A percentile compares a stretch with the other conserved stretches of the same genome.
These are phyloP conservation scores for Scalesia atractyloides DNA, from an alignment of 129 eudicot species.

Conservation along the genomic window DNA sequence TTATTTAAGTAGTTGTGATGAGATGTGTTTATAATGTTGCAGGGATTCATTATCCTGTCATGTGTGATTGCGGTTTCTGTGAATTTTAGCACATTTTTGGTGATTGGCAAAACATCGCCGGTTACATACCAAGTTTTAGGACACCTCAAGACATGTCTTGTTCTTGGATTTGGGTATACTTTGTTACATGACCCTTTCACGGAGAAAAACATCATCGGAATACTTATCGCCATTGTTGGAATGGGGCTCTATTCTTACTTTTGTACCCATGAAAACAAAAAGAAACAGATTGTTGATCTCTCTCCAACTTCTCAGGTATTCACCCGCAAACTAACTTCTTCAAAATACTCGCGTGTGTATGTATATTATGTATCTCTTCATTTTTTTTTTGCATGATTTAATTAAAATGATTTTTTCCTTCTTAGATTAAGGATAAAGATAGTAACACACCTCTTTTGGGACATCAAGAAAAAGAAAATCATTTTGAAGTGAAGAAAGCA, in stretches of 20 bases:
- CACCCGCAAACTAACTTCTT: too few relatives aligned
- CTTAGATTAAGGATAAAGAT: slow-evolving; percentile 73
- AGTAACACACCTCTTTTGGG: slow-evolving; percentile 52
- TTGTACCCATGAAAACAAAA: slow-evolving; percentile 72
- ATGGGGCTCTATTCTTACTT: slow-evolving; percentile 95
- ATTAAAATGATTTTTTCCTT: background rate
- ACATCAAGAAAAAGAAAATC: slow-evolving; percentile 53
- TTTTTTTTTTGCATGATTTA: background rate
- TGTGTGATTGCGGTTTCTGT: slow-evolving; percentile 96
- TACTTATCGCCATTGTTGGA: slow-evolving; percentile 81
- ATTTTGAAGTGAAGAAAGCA: slow-evolving; percentile 48
- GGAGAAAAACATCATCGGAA: slow-evolving; percentile 81
- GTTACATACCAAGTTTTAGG: slow-evolving; percentile 97
- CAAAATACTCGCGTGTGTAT: too few relatives aligned
- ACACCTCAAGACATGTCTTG: slow-evolving; percentile 92
- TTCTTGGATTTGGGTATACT: slow-evolving; percentile 94
- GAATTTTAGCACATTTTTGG: slow-evolving; percentile 95
- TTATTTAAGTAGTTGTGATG: background rate
- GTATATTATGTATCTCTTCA: too few relatives aligned
- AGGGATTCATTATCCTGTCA: slow-evolving; percentile 84
- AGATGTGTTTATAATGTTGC: slow-evolving; percentile 18
- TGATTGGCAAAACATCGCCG: slow-evolving; percentile 96
- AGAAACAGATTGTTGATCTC: slow-evolving; percentile 54
- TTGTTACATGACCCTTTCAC: slow-evolving; percentile 93
- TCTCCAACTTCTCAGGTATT: slow-evolving; percentile 60